Conservation (phyloP, 2,329 filamentous ascomycete genomes). For the Colletotrichum godetiae region DNA sequence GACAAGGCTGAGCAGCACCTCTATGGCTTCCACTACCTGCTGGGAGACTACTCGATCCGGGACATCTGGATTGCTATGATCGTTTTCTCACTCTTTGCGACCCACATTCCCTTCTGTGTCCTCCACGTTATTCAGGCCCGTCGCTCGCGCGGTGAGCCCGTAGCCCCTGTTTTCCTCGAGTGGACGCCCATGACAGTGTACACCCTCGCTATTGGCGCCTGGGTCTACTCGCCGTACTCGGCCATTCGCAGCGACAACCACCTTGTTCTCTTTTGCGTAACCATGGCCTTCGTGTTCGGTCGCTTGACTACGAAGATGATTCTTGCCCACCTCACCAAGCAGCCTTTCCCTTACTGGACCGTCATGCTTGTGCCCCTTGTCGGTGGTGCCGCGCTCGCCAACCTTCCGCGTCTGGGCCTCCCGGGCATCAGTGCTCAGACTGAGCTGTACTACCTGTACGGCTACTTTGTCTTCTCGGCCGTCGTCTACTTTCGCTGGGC, state of each 20-base stretch:
- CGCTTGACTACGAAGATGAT: constrained; percentile 99
- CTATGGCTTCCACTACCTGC: constrained; percentile 64
- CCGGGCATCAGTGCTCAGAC: constrained; percentile 70
- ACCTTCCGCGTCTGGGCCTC: constrained; percentile 82
- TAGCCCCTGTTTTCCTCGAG: constrained; percentile 88
- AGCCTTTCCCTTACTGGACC: constrained; percentile 98
- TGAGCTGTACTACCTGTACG: constrained; percentile 85
- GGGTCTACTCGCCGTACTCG: constrained; percentile 92
- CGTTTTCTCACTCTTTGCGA: constrained; percentile 71
- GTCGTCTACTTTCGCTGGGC: constrained; percentile 96
- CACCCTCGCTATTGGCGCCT: constrained; percentile 78
- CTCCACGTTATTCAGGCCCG: constrained; percentile 86
- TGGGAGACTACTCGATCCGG: constrained; percentile 80
- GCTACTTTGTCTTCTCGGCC: constrained; percentile 84
- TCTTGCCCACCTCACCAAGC: constrained; percentile 90
- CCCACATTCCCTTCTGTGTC: constrained; percentile 90
- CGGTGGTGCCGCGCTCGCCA: constrained; percentile 84
- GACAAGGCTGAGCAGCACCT: constrained; percentile 61
- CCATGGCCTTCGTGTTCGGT: constrained; percentile 96
- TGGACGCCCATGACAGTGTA: constrained; percentile 93
- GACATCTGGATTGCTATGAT: constrained; percentile 89
- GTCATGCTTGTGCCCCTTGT: constrained; percentile 89
- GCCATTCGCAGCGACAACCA: constrained; percentile 85
- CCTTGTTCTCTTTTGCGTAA: constrained; percentile 90
- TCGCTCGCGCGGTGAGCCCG: constrained; percentile 75